phyloP scores from a whole-genome alignment of 2,329 filamentous ascomycete species.

The Penicillium sp. region DNA sequence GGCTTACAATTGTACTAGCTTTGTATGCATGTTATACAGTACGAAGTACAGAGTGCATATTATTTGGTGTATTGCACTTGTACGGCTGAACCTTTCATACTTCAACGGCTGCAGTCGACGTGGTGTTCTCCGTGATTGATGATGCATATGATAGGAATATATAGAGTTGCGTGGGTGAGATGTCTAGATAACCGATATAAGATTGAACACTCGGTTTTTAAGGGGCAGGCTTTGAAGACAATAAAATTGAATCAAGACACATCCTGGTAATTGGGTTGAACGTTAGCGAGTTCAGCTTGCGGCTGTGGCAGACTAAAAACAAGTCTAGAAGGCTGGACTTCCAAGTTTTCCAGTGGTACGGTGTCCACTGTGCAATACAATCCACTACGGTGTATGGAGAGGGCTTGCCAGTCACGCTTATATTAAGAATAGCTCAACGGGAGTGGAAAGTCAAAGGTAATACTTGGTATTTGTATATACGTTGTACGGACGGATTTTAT shows the following conservation, averaged over 20 bases:
- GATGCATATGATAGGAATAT: neutral
- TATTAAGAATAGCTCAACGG: slow-evolving; percentile 17
- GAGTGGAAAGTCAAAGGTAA: slow-evolving; percentile 15
- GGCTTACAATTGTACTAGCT: slow-evolving; percentile 2
- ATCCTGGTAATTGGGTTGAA: neutral
- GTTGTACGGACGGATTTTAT: neutral
- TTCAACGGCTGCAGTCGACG: neutral
- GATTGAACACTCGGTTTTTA: neutral
- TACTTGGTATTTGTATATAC: neutral
- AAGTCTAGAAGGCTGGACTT: neutral
- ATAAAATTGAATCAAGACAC: slow-evolving; percentile 1
- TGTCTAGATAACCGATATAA: neutral
- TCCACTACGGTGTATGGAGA: neutral
- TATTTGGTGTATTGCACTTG: neutral
- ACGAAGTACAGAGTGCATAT: slow-evolving; percentile 11
- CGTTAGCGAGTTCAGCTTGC: neutral
- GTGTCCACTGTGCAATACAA: slow-evolving; percentile 5
- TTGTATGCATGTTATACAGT: slow-evolving; percentile 4
- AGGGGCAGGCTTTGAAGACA: neutral
- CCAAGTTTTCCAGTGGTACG: slow-evolving; percentile 6
- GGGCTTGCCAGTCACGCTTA: neutral
- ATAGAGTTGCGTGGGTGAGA: neutral
- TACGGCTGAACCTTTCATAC: neutral
- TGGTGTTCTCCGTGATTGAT: neutral
- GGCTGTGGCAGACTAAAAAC: neutral